Conservation (phyloP, 2,329 filamentous ascomycete genomes). For the Aureobasidium leucospermi region DNA sequence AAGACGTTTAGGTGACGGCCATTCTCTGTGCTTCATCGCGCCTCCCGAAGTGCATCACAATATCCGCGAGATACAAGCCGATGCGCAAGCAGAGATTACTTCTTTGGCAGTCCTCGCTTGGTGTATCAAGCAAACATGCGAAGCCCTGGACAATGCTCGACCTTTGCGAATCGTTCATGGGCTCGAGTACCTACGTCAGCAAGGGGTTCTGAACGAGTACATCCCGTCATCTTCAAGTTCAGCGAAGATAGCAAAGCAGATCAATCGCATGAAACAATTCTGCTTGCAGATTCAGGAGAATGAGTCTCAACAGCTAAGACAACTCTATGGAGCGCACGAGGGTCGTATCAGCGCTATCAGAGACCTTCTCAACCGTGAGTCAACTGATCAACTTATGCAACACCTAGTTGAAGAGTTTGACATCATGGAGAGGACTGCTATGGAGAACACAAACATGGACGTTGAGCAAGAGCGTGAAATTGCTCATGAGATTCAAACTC, state of each 20-base stretch:
- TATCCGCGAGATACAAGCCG: slow-evolving; percentile 33
- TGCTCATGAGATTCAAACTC: slow-evolving; percentile 54
- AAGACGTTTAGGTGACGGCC: slow-evolving; percentile 58
- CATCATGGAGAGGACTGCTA: slow-evolving; percentile 23
- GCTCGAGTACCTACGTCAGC: slow-evolving; percentile 39
- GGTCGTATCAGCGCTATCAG: not conserved
- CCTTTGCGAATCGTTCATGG: slow-evolving; percentile 58
- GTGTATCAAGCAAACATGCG: slow-evolving; percentile 52
- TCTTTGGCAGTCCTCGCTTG: slow-evolving; percentile 53
- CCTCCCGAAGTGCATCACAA: slow-evolving; percentile 52
- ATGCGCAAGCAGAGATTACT: slow-evolving; percentile 27
- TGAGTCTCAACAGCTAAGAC: slow-evolving; percentile 46
- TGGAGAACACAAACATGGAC: slow-evolving; percentile 36
- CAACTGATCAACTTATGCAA: not conserved
- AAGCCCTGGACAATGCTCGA: slow-evolving; percentile 42
- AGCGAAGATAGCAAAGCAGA: slow-evolving; percentile 23
- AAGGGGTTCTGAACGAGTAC: slow-evolving; percentile 28
- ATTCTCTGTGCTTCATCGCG: slow-evolving; percentile 56
- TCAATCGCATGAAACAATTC: slow-evolving; percentile 12
- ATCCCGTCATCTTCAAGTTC: not conserved
- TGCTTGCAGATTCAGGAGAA: slow-evolving; percentile 41
- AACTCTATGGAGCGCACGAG: slow-evolving; percentile 37
- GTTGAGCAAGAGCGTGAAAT: slow-evolving; percentile 67
- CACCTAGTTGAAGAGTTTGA: slow-evolving; percentile 15
- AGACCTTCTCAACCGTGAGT: not conserved